Evolutionary conservation across 2,329 filamentous ascomycete genomes (phyloP).

Genomic region (Venturia carpophila): DNA sequence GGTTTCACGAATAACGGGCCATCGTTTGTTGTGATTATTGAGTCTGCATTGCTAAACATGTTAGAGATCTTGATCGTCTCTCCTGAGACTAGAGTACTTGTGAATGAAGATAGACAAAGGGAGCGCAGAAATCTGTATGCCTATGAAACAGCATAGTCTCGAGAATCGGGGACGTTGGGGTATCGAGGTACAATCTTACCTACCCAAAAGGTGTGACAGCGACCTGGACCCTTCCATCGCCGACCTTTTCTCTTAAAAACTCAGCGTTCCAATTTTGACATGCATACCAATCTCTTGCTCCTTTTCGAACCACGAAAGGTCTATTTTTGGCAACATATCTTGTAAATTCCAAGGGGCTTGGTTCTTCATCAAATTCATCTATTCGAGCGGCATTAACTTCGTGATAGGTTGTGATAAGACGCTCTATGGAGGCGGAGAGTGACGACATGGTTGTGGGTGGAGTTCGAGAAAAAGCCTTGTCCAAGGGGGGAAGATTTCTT

Average conservation of each 20-base stretch:
- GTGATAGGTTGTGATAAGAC: slow-evolving; percentile 43
- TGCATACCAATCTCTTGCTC: slow-evolving; percentile 56
- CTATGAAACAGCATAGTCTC: no score
- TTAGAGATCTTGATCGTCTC: slow-evolving; percentile 22
- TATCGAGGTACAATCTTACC: slow-evolving; percentile 23
- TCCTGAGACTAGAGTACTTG: slow-evolving; percentile 29
- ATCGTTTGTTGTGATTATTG: slow-evolving; percentile 57
- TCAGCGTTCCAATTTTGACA: slow-evolving; percentile 53
- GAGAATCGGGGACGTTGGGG: background rate
- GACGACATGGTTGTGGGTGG: background rate
- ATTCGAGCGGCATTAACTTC: slow-evolving; percentile 59
- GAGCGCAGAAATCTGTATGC: no score
- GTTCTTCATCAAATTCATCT: slow-evolving; percentile 55
- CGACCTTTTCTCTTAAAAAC: slow-evolving; percentile 51
- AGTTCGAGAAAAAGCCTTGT: background rate
- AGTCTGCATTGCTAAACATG: slow-evolving; percentile 44
- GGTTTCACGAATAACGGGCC: slow-evolving; percentile 58
- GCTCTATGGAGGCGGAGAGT: background rate
- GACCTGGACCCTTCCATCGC: slow-evolving; percentile 57
- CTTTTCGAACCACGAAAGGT: slow-evolving; percentile 63
- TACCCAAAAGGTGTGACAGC: slow-evolving; percentile 68
- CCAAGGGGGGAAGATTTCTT: background rate
- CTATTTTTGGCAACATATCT: slow-evolving; percentile 65
- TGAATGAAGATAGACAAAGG: slow-evolving; percentile 21
- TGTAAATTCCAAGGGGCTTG: slow-evolving; percentile 73